Conservation (phyloP, 805 yeast genomes). For the Kodamaea sagamina region DNA sequence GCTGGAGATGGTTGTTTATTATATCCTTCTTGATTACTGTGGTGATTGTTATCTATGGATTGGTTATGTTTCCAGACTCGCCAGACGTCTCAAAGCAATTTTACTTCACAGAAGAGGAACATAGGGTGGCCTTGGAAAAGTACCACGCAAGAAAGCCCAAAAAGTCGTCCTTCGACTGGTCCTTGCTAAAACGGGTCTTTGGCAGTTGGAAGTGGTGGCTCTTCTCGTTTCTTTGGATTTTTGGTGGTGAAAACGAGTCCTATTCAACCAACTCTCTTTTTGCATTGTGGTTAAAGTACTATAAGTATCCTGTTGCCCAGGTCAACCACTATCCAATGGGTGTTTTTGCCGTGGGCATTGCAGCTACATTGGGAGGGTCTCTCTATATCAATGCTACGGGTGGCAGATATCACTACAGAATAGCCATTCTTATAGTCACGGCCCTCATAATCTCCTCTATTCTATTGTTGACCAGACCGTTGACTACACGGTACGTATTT, state of each 20-base stretch:
- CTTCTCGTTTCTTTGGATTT: constrained; percentile 52
- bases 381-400: constrained; percentile 45
- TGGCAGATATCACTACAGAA: constrained; percentile 56
- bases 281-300: constrained; percentile 47
- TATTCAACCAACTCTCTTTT: constrained; percentile 49
- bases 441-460: constrained; percentile 49
- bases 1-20: constrained; percentile 50
- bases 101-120: constrained; percentile 44
- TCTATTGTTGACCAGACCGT: constrained; percentile 46
- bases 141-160: constrained; percentile 23
- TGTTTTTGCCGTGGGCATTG: constrained; percentile 52
- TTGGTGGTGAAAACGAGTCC: constrained; percentile 52
- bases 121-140: constrained; percentile 37
- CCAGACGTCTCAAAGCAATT: constrained; percentile 44
- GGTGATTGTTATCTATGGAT: constrained; percentile 59
- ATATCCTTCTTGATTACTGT: constrained; percentile 60
- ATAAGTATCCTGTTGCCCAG: constrained; percentile 43
- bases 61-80: constrained; percentile 58
- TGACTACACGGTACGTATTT: constrained; percentile 41
- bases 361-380: constrained; percentile 46
- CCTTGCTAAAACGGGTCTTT: constrained; percentile 40
- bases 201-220: constrained; percentile 61
- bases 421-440: constrained; percentile 46
- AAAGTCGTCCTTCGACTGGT: constrained; percentile 28
- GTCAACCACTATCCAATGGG: constrained; percentile 58